phyloP scores from a whole-genome alignment of 495 filamentous ascomycete genomes.

The Lophiostoma macrostomum region DNA sequence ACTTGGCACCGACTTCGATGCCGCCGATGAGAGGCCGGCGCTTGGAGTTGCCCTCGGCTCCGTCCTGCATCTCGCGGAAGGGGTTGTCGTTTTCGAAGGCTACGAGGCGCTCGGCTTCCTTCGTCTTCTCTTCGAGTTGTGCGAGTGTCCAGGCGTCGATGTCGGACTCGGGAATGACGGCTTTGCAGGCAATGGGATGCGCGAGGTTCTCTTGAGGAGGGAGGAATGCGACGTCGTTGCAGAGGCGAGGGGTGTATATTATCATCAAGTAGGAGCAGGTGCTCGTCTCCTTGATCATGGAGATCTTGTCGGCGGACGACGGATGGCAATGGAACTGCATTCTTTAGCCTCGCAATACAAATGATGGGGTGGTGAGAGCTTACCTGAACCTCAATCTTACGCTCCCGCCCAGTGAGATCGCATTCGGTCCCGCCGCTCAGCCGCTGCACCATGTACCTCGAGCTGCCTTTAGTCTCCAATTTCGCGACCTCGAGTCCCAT shows the following conservation, averaged over 20 bases:
- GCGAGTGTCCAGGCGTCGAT: slow-evolving; percentile 56
- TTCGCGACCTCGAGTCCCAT: slow-evolving; percentile 30
- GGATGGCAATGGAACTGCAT: slow-evolving; percentile 85
- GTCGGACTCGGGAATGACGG: slow-evolving; percentile 62
- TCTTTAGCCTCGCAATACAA: slow-evolving; percentile 5
- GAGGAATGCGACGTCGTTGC: slow-evolving; percentile 86
- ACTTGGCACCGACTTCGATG: slow-evolving; percentile 58
- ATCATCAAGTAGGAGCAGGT: slow-evolving; percentile 96
- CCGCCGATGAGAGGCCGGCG: slow-evolving; percentile 52
- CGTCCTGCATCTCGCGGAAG: slow-evolving; percentile 11
- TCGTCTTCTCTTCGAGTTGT: slow-evolving; percentile 32
- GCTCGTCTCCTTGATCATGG: slow-evolving; percentile 90
- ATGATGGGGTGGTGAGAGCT: not conserved
- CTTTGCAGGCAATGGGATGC: slow-evolving; percentile 72
- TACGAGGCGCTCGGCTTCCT: slow-evolving; percentile 25
- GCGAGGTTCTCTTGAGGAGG: slow-evolving; percentile 78
- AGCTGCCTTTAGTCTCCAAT: slow-evolving; percentile 64
- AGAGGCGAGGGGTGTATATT: slow-evolving; percentile 87
- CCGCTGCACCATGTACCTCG: slow-evolving; percentile 85
- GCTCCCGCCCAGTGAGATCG: slow-evolving; percentile 81
- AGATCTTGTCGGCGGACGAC: slow-evolving; percentile 75
- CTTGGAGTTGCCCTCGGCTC: slow-evolving; percentile 20
- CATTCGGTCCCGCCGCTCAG: slow-evolving; percentile 83
- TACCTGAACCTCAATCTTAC: slow-evolving; percentile 78
- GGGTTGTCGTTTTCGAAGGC: slow-evolving; percentile 22